These are phyloP conservation scores for Russula olivacea DNA, from an alignment of 768 basidiomycete genomes.

Conservation along the genomic window DNA sequence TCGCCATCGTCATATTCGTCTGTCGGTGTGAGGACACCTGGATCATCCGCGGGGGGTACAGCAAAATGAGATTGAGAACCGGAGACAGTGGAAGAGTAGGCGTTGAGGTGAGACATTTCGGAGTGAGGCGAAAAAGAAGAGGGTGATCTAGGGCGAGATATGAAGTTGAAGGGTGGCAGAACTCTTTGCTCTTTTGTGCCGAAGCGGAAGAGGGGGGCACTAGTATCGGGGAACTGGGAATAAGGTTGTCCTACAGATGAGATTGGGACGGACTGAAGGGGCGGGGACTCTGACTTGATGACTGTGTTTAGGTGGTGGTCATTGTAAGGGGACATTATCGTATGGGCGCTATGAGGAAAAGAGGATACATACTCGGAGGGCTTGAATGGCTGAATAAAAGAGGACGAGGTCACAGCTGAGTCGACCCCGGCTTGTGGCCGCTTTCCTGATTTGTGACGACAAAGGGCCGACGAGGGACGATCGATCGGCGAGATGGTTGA, in stretches of 20 bases:
- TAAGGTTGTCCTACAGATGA: conserved; percentile 3
- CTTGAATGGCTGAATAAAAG: conserved; percentile 9
- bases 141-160: conserved; percentile 24
- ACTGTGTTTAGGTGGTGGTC: background rate
- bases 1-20: conserved; percentile 61
- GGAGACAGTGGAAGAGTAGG: background rate
- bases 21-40: conserved; percentile 38
- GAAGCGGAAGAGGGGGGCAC: conserved; percentile 24
- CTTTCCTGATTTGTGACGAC: no score
- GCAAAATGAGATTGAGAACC: conserved; percentile 14
- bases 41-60: conserved; percentile 21
- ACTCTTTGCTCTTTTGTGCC: conserved; percentile 29
- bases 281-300: conserved; percentile 25
- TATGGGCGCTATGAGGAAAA: background rate
- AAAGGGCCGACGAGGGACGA: background rate
- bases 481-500: conserved; percentile 1
- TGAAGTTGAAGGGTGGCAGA: conserved; percentile 23
- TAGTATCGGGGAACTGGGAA: conserved; percentile 1
- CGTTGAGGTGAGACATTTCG: background rate
- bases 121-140: conserved; percentile 20
- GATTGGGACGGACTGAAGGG: conserved; percentile 12
- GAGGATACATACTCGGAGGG: background rate
- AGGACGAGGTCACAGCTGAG: background rate
- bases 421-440: background rate
- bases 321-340: conserved; percentile 7